phyloP scores from a whole-genome alignment of 345 rosid species.

The Dipteronia dyeriana region DNA sequence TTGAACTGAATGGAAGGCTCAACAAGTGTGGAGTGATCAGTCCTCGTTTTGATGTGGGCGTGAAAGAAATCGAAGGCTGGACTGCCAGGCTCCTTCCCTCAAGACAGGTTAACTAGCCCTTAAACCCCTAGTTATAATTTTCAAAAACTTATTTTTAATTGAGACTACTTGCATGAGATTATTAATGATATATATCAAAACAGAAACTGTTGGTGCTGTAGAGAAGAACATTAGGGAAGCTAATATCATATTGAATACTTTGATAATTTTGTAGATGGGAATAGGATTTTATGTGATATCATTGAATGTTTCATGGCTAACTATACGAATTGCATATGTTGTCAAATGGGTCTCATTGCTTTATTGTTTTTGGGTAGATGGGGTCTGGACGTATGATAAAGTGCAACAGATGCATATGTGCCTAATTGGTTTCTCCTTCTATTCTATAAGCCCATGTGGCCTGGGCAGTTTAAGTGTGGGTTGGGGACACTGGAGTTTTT shows the following conservation, averaged over 20 bases:
- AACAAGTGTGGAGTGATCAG: constrained; percentile 88
- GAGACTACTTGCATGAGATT: neutral
- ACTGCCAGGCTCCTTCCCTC: constrained; percentile 87
- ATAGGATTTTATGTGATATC: no score
- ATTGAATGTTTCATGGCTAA: no score
- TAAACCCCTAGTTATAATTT: neutral
- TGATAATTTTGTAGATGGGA: neutral
- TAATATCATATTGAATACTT: neutral
- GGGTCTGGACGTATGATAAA: no score
- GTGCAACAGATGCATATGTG: neutral
- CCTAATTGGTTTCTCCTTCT: neutral
- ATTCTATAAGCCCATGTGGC: neutral
- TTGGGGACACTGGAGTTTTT: neutral
- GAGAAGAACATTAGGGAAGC: neutral
- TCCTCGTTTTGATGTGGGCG: constrained; percentile 85
- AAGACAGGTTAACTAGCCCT: constrained; percentile 57
- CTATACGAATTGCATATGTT: no score
- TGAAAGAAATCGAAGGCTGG: constrained; percentile 84
- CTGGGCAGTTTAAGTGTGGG: neutral
- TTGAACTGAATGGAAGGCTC: constrained; percentile 71
- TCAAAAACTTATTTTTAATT: neutral
- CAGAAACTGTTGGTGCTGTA: neutral
- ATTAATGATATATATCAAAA: neutral
- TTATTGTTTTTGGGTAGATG: no score
- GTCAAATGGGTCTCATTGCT: neutral